Conservation (phyloP, 768 basidiomycete species). For the Auricularia cornea region DNA sequence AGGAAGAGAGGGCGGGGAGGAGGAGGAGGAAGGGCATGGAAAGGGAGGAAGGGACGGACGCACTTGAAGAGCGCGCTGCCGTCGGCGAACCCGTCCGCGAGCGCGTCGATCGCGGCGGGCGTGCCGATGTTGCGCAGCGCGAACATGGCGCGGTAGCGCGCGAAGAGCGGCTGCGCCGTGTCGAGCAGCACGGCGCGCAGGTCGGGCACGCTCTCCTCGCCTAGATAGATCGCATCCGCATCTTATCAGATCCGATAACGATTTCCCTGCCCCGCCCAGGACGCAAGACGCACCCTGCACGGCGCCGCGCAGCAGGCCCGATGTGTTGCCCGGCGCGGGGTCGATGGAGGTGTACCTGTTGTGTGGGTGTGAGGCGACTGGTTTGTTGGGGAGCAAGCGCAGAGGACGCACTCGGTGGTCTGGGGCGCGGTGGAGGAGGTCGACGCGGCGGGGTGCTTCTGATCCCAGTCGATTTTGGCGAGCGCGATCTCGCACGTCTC, state of each 20-base stretch:
- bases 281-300: too few species aligned
- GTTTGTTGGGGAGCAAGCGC: too few species aligned
- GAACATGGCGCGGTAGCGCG: constrained; percentile 98
- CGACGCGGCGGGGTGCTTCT: constrained; percentile 38
- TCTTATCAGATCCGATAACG: too few species aligned
- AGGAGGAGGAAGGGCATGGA: not conserved
- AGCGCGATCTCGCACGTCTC: constrained; percentile 98
- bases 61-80: constrained; percentile 91
- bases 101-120: constrained; percentile 75
- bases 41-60: constrained; percentile 16
- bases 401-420: not conserved
- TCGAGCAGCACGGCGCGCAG: constrained; percentile 62
- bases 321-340: constrained; percentile 70
- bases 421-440: not conserved
- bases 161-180: constrained; percentile 63
- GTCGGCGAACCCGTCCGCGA: constrained; percentile 85
- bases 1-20: not conserved
- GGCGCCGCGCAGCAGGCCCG: constrained; percentile 44
- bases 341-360: constrained; percentile 68
- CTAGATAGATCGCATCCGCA: constrained; percentile 5
- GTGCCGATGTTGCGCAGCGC: constrained; percentile 90
- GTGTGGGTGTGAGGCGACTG: not conserved
- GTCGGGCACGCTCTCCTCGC: constrained; percentile 39
- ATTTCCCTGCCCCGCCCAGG: too few species aligned
- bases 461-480: constrained; percentile 90